Evolutionary conservation across 1,284 basidiomycete genomes (phyloP).

Genomic region (Ganoderma sp.): DNA sequence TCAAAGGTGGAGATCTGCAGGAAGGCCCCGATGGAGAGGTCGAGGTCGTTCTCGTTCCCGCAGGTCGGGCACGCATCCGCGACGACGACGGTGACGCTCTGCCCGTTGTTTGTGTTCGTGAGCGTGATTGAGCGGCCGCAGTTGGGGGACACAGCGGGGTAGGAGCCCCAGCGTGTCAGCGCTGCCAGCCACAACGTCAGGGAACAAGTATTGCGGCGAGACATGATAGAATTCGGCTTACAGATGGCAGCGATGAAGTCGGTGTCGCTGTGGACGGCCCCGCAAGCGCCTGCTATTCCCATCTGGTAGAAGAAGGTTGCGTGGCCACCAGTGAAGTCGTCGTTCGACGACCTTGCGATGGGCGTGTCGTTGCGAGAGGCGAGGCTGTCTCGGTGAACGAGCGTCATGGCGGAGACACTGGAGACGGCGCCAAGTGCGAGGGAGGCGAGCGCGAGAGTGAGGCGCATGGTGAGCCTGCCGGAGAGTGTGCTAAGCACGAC

Average conservation of each 20-base stretch:
- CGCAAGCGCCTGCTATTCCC: neutral
- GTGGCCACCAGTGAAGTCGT: neutral
- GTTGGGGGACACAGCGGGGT: constrained; percentile 48
- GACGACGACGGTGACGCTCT: constrained; percentile 66
- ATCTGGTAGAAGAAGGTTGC: neutral
- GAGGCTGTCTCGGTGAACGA: neutral
- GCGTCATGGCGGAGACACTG: neutral
- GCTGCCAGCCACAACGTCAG: neutral
- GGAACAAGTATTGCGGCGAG: neutral
- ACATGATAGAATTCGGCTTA: neutral
- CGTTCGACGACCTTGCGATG: neutral
- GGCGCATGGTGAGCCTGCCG: neutral
- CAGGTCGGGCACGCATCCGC: constrained; percentile 70
- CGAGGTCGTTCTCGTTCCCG: neutral
- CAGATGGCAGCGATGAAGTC: neutral
- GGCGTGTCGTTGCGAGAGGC: neutral
- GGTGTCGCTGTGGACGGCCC: neutral
- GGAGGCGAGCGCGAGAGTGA: neutral
- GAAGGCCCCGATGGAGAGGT: neutral
- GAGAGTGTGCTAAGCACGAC: neutral
- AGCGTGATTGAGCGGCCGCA: constrained; percentile 75
- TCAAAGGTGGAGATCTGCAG: neutral
- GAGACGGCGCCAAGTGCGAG: neutral
- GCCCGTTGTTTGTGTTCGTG: constrained; percentile 62
- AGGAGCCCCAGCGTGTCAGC: neutral